Base-by-base conservation (phyloP, 352 stramenopile genomes). In the Globisporangium irregulare region DNA sequence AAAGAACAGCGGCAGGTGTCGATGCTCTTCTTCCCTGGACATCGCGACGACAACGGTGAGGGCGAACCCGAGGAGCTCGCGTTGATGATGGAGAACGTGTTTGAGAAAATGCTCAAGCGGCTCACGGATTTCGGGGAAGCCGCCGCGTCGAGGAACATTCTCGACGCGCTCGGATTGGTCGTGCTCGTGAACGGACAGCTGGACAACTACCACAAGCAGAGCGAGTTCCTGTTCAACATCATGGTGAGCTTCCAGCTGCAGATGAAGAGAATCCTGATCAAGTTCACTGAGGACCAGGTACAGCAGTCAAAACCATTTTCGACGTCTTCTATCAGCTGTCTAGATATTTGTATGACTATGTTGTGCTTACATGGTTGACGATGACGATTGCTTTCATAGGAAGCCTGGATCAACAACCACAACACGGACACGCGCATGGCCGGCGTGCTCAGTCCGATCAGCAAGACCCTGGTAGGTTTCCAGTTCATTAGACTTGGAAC, bases 191-290 rank as follows among this genome's bases (percentile, higher is more conserved):
- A 80, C 27, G 64, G 72, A 4, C 72, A 85, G 34, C 71, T 92
- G 0, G 78, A 81, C 9, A 66, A 55, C 3, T 80, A 78, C 22
- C 81, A 73, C 9, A 62, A 69, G 59, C 77, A 88, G 48, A 90
- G 82, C 41, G 76, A 84, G 58, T 92, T 90, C 63, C 66, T 92
- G 0, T 85, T 88, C 70, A 87, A 91, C 64, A 67, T 79, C 14
- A 82, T 92, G 66, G 78, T 91, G 12, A 89, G 74, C 64, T 92
- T 93, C 43, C 82, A 91, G 73, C 82, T 93, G 4, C 82, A 92
- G 61, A 81, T 92, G 76, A 93, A 93, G 67, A 79, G 86, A 1
- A 65, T 90, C 27, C 57, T 92, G n/a, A 87, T 90, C 69, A 92
- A 90, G 62, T 93, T 92, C 61, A 89, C 81, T 0, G 84, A 93